Base-by-base conservation (phyloP, 2,329 filamentous ascomycete genomes). In the Calonectria pteridis region DNA sequence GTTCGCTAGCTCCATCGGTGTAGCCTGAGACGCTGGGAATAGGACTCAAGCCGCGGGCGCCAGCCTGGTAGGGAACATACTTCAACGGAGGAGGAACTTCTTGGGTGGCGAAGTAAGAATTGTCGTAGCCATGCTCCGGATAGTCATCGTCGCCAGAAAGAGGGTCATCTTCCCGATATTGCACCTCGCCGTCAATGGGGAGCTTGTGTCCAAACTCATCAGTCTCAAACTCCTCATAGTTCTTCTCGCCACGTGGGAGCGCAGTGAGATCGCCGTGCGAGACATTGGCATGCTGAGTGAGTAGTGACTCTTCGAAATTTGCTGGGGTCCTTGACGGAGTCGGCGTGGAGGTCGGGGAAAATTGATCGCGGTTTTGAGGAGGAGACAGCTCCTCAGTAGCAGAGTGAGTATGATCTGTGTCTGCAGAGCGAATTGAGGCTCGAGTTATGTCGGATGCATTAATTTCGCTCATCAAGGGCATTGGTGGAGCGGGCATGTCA, bases 1-100 rank as follows among this genome's bases (percentile, higher is more conserved):
- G 88, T 74, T 92, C 89, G 79, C 88, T 92, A 67, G 91, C 91
- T 59, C 92, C 91, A 79, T 95, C 92, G 5, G 91, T 93, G 80
- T 95, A 96, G 75, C 96, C 97, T 14, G 95, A 96, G 20, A 98
- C 94, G 79, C 96, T 98, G 78, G 97, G 96, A 73, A 98, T 96
- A 0, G 96, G 96, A 81, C 96, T 98, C 63, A 97, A 85, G 14
- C 92, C 93, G 51, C 94, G 93, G 67, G 91, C 89, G 77, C 93
- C 91, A 14, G 91, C 89, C 78, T 93, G 90, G 75, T 94, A 93
- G 1, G 93, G 91, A n/a, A 92, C 88, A 77, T 93, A 94, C 76
- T 90, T 91, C 33, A 92, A 84, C 20, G 91, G 91, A 4, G 91
- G 89, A 2, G 91, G 91, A 3, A 93, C 91, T 74, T 93, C 90